These are phyloP conservation scores for Graphiopsis chlorocephala DNA, from an alignment of 2,329 filamentous ascomycete genomes.

Conservation along the genomic window DNA sequence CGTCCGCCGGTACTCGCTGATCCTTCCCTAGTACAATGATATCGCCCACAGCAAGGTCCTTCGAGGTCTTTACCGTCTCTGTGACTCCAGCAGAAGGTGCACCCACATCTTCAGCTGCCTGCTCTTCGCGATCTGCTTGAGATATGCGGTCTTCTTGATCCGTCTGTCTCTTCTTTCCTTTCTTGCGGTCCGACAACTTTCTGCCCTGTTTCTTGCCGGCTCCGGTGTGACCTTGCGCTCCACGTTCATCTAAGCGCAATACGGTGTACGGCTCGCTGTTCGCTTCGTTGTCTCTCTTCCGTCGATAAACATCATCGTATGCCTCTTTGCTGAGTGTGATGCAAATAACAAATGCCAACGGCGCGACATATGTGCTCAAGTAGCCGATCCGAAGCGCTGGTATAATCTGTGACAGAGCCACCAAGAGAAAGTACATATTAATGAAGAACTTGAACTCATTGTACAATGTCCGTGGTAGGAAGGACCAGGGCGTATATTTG, in stretches of 20 bases:
- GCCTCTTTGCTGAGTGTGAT: slow-evolving; percentile 97
- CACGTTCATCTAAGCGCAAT: slow-evolving; percentile 45
- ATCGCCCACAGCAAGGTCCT: slow-evolving; percentile 89
- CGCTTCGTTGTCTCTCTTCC: slow-evolving; percentile 85
- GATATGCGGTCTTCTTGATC: slow-evolving; percentile 46
- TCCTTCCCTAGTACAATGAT: slow-evolving; percentile 91
- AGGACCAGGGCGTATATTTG: slow-evolving; percentile 94
- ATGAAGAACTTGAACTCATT: slow-evolving; percentile 99
- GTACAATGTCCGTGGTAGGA: slow-evolving; percentile 89
- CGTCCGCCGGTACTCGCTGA: slow-evolving; percentile 89
- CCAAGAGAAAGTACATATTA: slow-evolving; percentile 97
- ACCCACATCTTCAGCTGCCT: slow-evolving; percentile 43
- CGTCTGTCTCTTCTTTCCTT: slow-evolving; percentile 30
- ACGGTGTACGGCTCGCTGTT: slow-evolving; percentile 88
- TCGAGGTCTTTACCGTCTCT: slow-evolving; percentile 76
- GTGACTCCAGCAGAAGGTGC: slow-evolving; percentile 39
- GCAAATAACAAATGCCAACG: slow-evolving; percentile 82
- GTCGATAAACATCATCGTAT: slow-evolving; percentile 82
- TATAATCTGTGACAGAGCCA: slow-evolving; percentile 90
- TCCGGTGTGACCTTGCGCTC: slow-evolving; percentile 15
- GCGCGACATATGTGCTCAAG: slow-evolving; percentile 89
- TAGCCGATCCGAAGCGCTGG: slow-evolving; percentile 89
- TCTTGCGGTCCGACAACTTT: slow-evolving; percentile 33
- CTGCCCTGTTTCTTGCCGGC: slow-evolving; percentile 31
- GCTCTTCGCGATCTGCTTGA: slow-evolving; percentile 69